Evolutionary conservation across 345 rosid genomes (phyloP).

Genomic region (Punica granatum): DNA sequence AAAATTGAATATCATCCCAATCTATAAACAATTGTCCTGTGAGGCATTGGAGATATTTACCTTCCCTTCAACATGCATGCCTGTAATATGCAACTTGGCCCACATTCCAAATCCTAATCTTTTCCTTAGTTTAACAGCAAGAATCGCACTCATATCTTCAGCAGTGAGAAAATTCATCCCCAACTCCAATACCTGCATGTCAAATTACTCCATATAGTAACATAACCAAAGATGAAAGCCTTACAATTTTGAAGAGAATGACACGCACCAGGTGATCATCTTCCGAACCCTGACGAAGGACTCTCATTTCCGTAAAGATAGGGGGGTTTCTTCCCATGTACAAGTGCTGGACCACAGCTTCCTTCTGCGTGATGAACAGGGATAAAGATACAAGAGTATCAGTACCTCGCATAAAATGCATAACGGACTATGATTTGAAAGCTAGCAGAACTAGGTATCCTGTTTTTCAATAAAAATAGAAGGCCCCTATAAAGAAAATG

Average conservation of each 20-base stretch:
- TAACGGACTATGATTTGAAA: not conserved
- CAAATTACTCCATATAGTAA: not conserved
- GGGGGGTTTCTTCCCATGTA: slow-evolving; percentile 95
- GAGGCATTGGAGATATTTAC: slow-evolving; percentile 13
- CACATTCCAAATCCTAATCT: slow-evolving; percentile 91
- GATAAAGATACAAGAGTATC: not conserved
- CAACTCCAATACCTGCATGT: slow-evolving; percentile 36
- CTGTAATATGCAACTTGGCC: slow-evolving; percentile 85
- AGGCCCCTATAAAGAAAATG: too few relatives aligned
- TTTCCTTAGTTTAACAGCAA: slow-evolving; percentile 76
- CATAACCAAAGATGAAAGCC: not conserved
- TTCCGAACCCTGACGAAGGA: slow-evolving; percentile 51
- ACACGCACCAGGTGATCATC: slow-evolving; percentile 85
- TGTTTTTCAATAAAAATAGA: too few relatives aligned
- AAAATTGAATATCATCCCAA: not conserved
- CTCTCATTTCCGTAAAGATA: slow-evolving; percentile 79
- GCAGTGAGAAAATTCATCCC: slow-evolving; percentile 87
- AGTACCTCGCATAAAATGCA: not conserved
- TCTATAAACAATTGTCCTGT: not conserved
- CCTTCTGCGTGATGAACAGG: slow-evolving; percentile 43
- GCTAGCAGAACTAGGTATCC: not conserved
- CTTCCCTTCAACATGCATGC: slow-evolving; percentile 98
- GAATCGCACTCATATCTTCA: slow-evolving; percentile 91
- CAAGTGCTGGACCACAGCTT: slow-evolving; percentile 68
- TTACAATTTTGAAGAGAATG: not conserved